phyloP scores from a whole-genome alignment of 2,329 filamentous ascomycete genomes.

The Didymella glomerata region DNA sequence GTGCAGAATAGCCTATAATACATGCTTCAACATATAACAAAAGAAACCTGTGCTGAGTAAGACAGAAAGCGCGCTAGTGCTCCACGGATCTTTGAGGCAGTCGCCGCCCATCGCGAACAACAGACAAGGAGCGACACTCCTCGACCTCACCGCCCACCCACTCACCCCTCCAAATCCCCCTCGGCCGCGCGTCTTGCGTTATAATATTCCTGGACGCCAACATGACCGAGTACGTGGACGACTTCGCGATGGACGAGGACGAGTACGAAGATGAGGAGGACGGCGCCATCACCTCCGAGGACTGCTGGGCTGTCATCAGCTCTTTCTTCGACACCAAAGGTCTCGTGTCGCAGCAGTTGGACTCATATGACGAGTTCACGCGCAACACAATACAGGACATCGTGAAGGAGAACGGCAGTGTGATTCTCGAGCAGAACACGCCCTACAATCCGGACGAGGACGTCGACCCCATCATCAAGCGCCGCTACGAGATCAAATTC shows the following conservation, averaged over 20 bases:
- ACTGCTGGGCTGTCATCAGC: slow-evolving; percentile 97
- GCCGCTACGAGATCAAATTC: slow-evolving; percentile 95
- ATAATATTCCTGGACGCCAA: slow-evolving; percentile 21
- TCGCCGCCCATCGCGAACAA: slow-evolving; percentile 36
- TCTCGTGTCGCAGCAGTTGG: slow-evolving; percentile 94
- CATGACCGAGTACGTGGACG: slow-evolving; percentile 64
- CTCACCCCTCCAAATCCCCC: slow-evolving; percentile 18
- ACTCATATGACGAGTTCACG: slow-evolving; percentile 98
- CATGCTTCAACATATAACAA: no score
- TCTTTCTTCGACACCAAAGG: slow-evolving; percentile 97
- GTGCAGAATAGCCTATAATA: no score
- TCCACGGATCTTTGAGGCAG: slow-evolving; percentile 31
- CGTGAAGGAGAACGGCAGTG: slow-evolving; percentile 87
- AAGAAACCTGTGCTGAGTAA: neutral
- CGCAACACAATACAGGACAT: slow-evolving; percentile 93
- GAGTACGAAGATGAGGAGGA: slow-evolving; percentile 68
- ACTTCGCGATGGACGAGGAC: slow-evolving; percentile 71
- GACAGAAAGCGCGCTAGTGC: slow-evolving; percentile 17
- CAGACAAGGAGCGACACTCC: slow-evolving; percentile 28
- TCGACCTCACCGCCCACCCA: slow-evolving; percentile 24
- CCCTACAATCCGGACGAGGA: slow-evolving; percentile 75
- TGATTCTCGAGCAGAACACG: slow-evolving; percentile 93
- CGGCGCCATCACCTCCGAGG: slow-evolving; percentile 85
- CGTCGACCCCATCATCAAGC: slow-evolving; percentile 77
- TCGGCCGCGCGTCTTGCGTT: slow-evolving; percentile 17